phyloP scores from a whole-genome alignment of 2,329 filamentous ascomycete species.

The Myriosclerotinia curreyana region DNA sequence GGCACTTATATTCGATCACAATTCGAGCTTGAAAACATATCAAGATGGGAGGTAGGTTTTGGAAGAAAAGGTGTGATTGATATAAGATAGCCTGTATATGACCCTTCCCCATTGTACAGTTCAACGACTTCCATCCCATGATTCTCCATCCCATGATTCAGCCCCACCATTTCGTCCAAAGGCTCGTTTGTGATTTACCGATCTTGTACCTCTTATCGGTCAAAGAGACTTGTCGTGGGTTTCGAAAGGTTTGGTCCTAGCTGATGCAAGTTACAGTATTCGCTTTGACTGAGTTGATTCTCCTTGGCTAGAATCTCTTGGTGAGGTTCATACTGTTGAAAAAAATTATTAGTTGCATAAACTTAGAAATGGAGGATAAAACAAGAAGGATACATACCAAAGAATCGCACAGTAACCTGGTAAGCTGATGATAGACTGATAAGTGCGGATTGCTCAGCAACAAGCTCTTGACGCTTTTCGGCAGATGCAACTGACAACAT shows the following conservation, averaged over 20 bases:
- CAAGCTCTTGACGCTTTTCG: slow-evolving; percentile 38
- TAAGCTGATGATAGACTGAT: slow-evolving; percentile 42
- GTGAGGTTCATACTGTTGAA: not conserved
- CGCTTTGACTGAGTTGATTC: not conserved
- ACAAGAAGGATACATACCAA: not conserved
- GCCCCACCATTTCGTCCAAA: too few species aligned
- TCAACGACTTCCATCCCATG: not conserved
- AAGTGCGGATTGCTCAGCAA: slow-evolving; percentile 41
- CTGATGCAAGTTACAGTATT: not conserved
- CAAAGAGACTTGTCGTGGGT: not conserved
- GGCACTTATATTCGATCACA: not conserved
- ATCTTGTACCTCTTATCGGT: not conserved
- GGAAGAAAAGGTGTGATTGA: not conserved
- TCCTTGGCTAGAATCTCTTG: not conserved
- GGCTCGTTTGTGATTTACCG: too few species aligned
- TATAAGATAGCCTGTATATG: not conserved
- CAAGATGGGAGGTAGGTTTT: not conserved
- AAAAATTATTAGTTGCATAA: not conserved
- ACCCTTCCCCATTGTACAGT: not conserved
- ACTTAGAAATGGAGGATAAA: not conserved
- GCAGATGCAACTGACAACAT: slow-evolving; percentile 26
- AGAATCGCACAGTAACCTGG: slow-evolving; percentile 34
- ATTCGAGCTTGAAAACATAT: not conserved
- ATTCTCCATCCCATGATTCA: too few species aligned
- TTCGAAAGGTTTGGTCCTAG: not conserved